A percentile compares a stretch with the other conserved stretches of the same genome.
Evolutionary conservation across 208 protist species (phyloP).

Genomic region (Phytomonas francai): DNA sequence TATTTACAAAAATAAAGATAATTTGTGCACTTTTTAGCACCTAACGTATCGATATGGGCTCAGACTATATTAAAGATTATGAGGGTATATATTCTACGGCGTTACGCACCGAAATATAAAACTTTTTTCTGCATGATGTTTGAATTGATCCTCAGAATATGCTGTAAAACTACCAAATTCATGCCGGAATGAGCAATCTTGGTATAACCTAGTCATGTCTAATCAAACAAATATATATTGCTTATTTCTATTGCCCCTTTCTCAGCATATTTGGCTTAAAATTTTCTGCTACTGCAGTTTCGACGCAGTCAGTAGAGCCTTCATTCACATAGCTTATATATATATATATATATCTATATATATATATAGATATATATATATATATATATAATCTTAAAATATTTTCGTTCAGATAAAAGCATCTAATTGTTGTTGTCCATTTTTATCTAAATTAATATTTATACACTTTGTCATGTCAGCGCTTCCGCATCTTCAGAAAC

Average conservation of each 20-base stretch:
- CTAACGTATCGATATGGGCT: neutral
- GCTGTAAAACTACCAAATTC: neutral
- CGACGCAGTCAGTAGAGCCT: neutral
- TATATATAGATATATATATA: slow-evolving; percentile 8
- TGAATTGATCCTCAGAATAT: neutral
- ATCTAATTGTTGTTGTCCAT: neutral
- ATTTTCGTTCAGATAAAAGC: neutral
- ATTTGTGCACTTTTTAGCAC: neutral
- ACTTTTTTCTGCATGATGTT: neutral
- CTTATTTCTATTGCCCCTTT: slow-evolving; percentile 8
- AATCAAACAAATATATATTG: slow-evolving; percentile 3
- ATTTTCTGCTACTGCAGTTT: neutral
- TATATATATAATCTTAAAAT: slow-evolving; percentile 4
- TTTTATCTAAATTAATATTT: slow-evolving; percentile 6
- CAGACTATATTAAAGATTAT: neutral
- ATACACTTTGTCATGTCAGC: slow-evolving; percentile 46
- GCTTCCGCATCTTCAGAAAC: slow-evolving; percentile 83
- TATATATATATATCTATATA: slow-evolving; percentile 3
- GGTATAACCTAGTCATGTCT: neutral
- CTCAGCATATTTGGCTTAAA: neutral
- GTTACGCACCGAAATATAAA: neutral
- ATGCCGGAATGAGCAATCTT: neutral
- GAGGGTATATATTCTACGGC: neutral
- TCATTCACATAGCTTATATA: neutral
- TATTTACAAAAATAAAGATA: neutral